These are phyloP conservation scores for Guillardia theta DNA, from an alignment of 78 protist species.

Conservation along the genomic window DNA sequence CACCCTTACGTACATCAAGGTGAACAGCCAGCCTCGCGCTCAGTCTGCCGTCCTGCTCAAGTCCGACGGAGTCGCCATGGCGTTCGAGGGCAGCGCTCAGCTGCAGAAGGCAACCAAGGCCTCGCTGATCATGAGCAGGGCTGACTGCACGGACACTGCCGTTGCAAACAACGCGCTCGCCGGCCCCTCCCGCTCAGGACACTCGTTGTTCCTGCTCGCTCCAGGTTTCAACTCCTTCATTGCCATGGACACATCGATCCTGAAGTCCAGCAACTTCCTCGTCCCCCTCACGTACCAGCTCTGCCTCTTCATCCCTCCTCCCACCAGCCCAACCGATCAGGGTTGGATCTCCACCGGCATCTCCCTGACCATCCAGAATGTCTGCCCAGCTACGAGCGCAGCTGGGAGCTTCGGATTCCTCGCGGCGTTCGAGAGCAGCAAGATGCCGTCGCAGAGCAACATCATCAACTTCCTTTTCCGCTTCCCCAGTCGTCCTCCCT, in stretches of 20 bases:
- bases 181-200: background rate
- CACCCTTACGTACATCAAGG: background rate
- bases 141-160: background rate
- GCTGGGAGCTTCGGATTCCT: background rate
- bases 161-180: background rate
- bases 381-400: too few relatives aligned
- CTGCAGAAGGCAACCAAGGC: background rate
- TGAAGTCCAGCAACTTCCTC: background rate
- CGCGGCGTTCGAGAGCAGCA: background rate
- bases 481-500: background rate
- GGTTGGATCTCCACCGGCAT: background rate
- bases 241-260: background rate
- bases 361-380: background rate
- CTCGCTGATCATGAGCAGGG: background rate
- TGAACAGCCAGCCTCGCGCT: background rate
- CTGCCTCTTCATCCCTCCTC: too few relatives aligned
- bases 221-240: background rate
- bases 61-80: too few relatives aligned
- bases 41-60: background rate
- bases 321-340: too few relatives aligned
- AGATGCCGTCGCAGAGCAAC: background rate
- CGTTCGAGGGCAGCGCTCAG: background rate
- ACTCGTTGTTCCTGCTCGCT: too few relatives aligned
- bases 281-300: background rate
- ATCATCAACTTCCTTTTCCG: background rate